These are phyloP conservation scores for Sonneratia alba DNA, from an alignment of 345 rosid species.

Conservation along the genomic window DNA sequence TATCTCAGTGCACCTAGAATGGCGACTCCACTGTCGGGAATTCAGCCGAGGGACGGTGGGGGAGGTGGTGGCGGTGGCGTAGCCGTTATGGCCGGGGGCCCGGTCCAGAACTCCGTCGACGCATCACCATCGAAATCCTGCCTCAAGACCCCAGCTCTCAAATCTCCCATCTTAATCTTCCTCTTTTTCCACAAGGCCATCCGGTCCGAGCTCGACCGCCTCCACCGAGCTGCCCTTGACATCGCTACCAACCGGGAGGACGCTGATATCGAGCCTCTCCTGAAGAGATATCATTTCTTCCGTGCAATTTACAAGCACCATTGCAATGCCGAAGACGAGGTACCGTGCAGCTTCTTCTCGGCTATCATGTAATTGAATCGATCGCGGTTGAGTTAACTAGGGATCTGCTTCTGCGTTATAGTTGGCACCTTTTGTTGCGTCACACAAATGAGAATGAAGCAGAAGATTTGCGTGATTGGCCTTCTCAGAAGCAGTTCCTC, in stretches of 20 bases:
- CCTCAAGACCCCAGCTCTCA: slow-evolving; percentile 36
- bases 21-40: slow-evolving; percentile 48
- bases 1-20: slow-evolving; percentile 10
- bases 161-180: slow-evolving; percentile 60
- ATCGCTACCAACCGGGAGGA: slow-evolving; percentile 34
- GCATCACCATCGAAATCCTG: slow-evolving; percentile 33
- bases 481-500: neutral
- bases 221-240: slow-evolving; percentile 50
- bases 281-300: slow-evolving; percentile 39
- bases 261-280: slow-evolving; percentile 34
- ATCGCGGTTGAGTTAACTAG: neutral
- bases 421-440: neutral
- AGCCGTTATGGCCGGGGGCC: slow-evolving; percentile 46
- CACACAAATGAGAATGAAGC: no score
- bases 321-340: slow-evolving; percentile 75
- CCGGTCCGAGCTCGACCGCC: slow-evolving; percentile 50
- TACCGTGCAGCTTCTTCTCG: slow-evolving; percentile 13
- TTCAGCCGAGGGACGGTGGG: slow-evolving; percentile 17
- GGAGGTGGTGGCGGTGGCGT: slow-evolving; percentile 42
- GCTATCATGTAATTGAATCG: neutral
- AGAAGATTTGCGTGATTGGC: neutral
- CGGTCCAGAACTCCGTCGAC: slow-evolving; percentile 34
- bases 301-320: slow-evolving; percentile 58
- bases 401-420: neutral
- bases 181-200: slow-evolving; percentile 65